A percentile compares a stretch with the other conserved stretches of the same genome.
Evolutionary conservation across 2,329 filamentous ascomycete species (phyloP).

Genomic region (Fusarium siculi): DNA sequence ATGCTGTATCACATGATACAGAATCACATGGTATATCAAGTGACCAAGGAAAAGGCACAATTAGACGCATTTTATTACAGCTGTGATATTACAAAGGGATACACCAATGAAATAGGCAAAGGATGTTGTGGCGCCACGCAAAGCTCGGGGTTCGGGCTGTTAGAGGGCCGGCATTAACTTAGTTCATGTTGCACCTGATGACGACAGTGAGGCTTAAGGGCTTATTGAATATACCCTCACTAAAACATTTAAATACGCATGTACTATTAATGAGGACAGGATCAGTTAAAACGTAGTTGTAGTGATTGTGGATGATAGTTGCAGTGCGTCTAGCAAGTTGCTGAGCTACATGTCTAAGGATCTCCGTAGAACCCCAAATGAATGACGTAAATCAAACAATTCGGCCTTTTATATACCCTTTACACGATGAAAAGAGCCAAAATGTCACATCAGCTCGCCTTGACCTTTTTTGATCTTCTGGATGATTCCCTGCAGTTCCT

Average conservation of each 20-base stretch:
- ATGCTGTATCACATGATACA: neutral
- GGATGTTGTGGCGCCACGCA: neutral
- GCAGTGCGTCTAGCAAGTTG: too few species aligned
- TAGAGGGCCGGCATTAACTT: too few species aligned
- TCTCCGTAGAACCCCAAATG: neutral
- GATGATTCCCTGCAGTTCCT: conserved; percentile 17
- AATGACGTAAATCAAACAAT: neutral
- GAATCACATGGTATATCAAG: neutral
- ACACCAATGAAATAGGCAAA: rapidly evolving
- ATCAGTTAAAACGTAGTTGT: rapidly evolving
- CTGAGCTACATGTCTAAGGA: neutral
- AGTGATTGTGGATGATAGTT: neutral
- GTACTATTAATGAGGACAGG: rapidly evolving
- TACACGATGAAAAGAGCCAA: too few species aligned
- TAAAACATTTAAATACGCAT: rapidly evolving
- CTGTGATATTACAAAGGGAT: rapidly evolving
- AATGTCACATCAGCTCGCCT: neutral
- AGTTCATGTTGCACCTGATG: neutral
- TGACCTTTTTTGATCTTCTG: conserved; percentile 17
- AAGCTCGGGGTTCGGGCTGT: neutral
- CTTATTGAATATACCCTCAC: neutral
- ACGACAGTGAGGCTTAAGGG: neutral
- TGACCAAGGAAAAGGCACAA: rapidly evolving
- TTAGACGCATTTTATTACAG: rapidly evolving
- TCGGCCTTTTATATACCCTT: too few species aligned